A percentile compares a stretch with the other conserved stretches of the same genome.
These are phyloP conservation scores for Dipodascus geniculatus DNA, from an alignment of 805 yeast genomes.

Conservation along the genomic window DNA sequence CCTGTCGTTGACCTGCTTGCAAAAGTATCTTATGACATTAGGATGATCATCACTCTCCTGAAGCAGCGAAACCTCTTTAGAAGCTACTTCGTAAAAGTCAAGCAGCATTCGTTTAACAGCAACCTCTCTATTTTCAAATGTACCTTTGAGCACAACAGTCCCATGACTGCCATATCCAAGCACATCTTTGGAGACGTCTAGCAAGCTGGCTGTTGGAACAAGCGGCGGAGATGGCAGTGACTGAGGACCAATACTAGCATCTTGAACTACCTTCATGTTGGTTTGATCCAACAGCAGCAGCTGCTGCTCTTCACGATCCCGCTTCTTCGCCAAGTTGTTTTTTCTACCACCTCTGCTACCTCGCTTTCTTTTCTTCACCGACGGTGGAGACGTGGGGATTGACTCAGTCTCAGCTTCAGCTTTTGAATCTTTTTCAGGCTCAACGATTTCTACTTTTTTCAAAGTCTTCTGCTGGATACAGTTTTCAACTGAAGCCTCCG, in stretches of 20 bases:
- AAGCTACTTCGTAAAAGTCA: constrained; percentile 88
- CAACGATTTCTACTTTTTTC: constrained; percentile 8
- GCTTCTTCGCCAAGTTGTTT: constrained; percentile 14
- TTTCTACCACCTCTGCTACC: constrained; percentile 80
- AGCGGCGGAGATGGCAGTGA: constrained; percentile 2
- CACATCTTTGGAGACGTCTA: constrained; percentile 51
- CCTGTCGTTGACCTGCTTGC: constrained; percentile 82
- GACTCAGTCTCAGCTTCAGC: constrained; percentile 11
- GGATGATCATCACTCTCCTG: constrained; percentile 97
- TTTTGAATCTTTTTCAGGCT: constrained; percentile 10
- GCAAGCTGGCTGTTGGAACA: constrained; percentile 11
- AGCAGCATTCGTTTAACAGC: constrained; percentile 91
- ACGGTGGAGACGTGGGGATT: constrained; percentile 5
- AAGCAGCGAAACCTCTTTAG: constrained; percentile 74
- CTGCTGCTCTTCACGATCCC: background rate
- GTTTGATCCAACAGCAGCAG: background rate
- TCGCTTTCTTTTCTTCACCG: constrained; percentile 54
- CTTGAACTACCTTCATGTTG: background rate
- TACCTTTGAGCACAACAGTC: constrained; percentile 84
- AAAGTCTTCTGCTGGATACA: background rate
- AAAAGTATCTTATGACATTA: constrained; percentile 83
- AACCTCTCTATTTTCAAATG: constrained; percentile 84
- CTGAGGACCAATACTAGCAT: constrained; percentile 1
- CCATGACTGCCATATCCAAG: constrained; percentile 96
- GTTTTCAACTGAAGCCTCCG: background rate